These are phyloP conservation scores for Zymoseptoria ardabiliae DNA, from an alignment of 2,329 filamentous ascomycete species.

Conservation along the genomic window DNA sequence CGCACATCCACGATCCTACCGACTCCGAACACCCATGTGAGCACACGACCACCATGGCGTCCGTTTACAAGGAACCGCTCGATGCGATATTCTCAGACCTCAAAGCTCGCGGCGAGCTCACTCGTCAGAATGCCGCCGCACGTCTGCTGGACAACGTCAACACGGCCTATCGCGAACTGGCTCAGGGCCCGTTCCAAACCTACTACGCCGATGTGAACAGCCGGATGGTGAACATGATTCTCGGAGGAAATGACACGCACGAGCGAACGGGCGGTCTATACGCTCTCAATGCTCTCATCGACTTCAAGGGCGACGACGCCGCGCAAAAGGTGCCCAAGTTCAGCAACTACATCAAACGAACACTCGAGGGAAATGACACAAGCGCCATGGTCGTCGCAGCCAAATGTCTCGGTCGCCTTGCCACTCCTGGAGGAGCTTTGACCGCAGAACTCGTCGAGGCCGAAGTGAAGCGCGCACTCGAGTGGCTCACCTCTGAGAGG, in stretches of 20 bases:
- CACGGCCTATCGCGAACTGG: conserved; percentile 52
- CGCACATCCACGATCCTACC: neutral
- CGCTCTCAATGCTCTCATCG: conserved; percentile 85
- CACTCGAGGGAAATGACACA: conserved; percentile 85
- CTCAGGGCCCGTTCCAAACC: conserved; percentile 67
- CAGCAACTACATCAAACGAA: conserved; percentile 77
- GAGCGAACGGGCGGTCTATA: conserved; percentile 89
- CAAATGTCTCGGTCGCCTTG: conserved; percentile 79
- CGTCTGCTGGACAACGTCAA: conserved; percentile 26
- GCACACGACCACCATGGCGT: conserved; percentile 20
- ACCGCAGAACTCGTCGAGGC: conserved; percentile 95
- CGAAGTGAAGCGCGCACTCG: conserved; percentile 90
- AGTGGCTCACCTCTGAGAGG: conserved; percentile 93
- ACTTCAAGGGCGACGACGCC: conserved; percentile 91
- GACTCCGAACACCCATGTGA: neutral
- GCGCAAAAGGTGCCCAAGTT: conserved; percentile 92
- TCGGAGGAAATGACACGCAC: conserved; percentile 75
- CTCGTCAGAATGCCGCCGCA: conserved; percentile 23
- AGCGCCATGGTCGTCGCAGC: conserved; percentile 86
- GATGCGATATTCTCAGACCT: conserved; percentile 27
- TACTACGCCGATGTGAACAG: conserved; percentile 60
- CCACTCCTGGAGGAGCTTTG: conserved; percentile 83
- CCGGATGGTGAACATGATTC: conserved; percentile 65
- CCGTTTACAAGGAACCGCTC: conserved; percentile 25
- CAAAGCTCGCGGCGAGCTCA: conserved; percentile 22